phyloP scores from a whole-genome alignment of 2,329 filamentous ascomycete species.

The Epichloe uncinata region DNA sequence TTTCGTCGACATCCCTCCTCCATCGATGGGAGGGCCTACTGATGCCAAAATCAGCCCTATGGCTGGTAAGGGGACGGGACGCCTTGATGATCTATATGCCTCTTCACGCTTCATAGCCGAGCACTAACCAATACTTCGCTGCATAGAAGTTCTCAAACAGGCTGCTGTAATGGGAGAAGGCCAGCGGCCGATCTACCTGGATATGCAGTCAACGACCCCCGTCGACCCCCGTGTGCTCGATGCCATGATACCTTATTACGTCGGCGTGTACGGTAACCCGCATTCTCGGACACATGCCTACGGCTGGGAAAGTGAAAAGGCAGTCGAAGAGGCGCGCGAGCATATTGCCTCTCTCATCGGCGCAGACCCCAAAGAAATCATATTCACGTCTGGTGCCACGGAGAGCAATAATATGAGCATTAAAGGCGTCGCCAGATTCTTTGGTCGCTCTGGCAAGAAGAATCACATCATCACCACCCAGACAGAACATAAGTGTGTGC shows the following conservation, averaged over 20 bases:
- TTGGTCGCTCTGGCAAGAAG: conserved; percentile 87
- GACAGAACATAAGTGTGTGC: conserved; percentile 97
- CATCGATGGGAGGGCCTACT: conserved; percentile 17
- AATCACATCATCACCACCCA: conserved; percentile 96
- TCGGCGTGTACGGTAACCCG: conserved; percentile 89
- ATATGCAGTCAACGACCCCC: conserved; percentile 96
- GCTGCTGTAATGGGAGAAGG: conserved; percentile 90
- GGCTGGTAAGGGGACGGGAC: conserved; percentile 29
- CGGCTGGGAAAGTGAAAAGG: conserved; percentile 96
- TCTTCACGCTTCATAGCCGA: not conserved
- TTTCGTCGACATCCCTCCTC: conserved; percentile 45
- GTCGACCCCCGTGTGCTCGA: conserved; percentile 90
- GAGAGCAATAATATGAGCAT: conserved; percentile 99
- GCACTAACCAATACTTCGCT: not conserved
- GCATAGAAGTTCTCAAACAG: conserved; percentile 67
- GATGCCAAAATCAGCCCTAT: conserved; percentile 65
- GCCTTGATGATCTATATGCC: not conserved
- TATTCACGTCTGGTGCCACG: conserved; percentile 94
- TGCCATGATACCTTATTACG: conserved; percentile 90
- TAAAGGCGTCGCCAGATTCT: conserved; percentile 94
- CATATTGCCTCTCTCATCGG: conserved; percentile 81
- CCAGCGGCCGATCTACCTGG: conserved; percentile 86
- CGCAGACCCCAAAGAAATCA: conserved; percentile 93
- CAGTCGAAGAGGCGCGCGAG: conserved; percentile 72
- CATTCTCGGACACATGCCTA: conserved; percentile 97